Conservation (phyloP, 768 basidiomycete species). For the Lactarius sanguifluus region DNA sequence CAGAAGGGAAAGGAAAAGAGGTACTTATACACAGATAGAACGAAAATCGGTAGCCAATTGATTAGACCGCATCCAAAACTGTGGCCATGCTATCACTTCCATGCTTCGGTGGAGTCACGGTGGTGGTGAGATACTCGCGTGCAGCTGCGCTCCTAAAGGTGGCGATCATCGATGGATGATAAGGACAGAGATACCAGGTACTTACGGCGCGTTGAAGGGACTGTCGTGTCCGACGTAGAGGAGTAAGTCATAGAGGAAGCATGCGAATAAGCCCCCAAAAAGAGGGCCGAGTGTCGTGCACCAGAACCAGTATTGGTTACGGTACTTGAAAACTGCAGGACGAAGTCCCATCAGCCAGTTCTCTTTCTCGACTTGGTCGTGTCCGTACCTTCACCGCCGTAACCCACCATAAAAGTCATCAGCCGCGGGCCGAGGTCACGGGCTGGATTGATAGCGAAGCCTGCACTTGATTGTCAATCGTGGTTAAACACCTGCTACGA, state of each 20-base stretch:
- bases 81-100: neutral
- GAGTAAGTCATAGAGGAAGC: constrained; percentile 56
- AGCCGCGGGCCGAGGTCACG: constrained; percentile 70
- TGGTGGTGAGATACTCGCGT: constrained; percentile 8
- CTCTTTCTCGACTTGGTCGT: neutral
- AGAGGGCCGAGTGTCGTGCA: constrained; percentile 59
- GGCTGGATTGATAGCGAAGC: constrained; percentile 65
- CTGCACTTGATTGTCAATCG: constrained; percentile 32
- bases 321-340: constrained; percentile 39
- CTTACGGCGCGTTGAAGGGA: constrained; percentile 54
- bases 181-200: neutral
- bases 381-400: constrained; percentile 48
- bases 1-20: neutral
- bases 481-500: neutral
- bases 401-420: constrained; percentile 67
- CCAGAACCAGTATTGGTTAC: constrained; percentile 73
- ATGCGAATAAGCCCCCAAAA: constrained; percentile 53
- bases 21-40: neutral
- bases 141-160: neutral
- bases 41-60: neutral
- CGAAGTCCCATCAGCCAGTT: neutral
- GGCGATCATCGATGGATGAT: neutral
- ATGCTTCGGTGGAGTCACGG: neutral
- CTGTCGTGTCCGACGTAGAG: constrained; percentile 56
- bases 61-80: neutral